Base-by-base conservation (phyloP, 352 stramenopile species). In the Pythium dissimile region DNA sequence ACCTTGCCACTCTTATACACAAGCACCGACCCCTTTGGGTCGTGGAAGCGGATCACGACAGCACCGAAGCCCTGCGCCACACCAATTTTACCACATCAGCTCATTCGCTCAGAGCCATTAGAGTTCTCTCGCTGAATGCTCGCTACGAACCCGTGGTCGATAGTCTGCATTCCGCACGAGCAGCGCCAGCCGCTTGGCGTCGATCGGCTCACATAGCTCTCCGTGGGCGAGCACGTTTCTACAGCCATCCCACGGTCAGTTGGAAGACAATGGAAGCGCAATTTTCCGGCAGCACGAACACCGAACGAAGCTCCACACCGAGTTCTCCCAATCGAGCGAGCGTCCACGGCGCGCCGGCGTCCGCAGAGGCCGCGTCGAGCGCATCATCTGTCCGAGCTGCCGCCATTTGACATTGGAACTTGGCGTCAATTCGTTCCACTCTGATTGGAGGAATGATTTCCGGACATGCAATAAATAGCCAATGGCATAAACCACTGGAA, bases 151-250 rank as follows among this genome's bases (percentile, higher is more conserved):
- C 41, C 77, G 69, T 20, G 69, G 77, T 12, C 73, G 67, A 64
- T 89, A 91, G 66, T 86, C 77, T 1, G 81, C 73, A 61, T 91
- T 89, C 48, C 81, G 81, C 44, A 89, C 77, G 28, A 83, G 67
- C 50, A 88, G 58, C 34, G 78, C 81, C 42, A 91, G 71, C 30
- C 74, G 66, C 61, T 88, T 74, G 55, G 86, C 56, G 59, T 91
- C 79, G 28, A 91, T 41, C 4, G 64, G 51, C 23, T 65, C 54
- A 24, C 75, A 74, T n/a, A 91, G 59, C 61, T 71, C 74, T 34
- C 78, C 78, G 26, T 84, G 80, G 4, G 56, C 78, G 13, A 91
- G 69, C 16, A 91, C 65, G 44, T 91, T 91, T 32, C 78, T 91
- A 46, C 2, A 21, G n/a, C n/a, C n/a, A n/a, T n/a, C n/a, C n/a